Evolutionary conservation across 1,284 basidiomycete genomes (phyloP).

Genomic region (Ceratobasidium sp.): DNA sequence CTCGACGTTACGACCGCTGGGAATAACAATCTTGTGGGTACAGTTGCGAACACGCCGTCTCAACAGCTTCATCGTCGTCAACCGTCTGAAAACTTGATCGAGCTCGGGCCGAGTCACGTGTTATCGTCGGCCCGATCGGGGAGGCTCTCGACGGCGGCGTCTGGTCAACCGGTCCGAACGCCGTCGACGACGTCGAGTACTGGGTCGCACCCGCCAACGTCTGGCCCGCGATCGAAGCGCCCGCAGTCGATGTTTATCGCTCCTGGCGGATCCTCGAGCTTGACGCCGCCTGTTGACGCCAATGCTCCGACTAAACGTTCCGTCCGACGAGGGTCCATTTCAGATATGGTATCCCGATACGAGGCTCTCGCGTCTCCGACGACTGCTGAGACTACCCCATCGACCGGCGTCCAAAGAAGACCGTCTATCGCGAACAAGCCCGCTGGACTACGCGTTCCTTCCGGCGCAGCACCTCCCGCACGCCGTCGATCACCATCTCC

Average conservation of each 20-base stretch:
- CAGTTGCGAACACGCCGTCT: conserved; percentile 12
- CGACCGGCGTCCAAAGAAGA: conserved; percentile 48
- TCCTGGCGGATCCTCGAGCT: neutral
- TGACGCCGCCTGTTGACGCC: conserved; percentile 26
- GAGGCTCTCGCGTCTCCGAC: conserved; percentile 62
- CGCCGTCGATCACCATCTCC: conserved; percentile 36
- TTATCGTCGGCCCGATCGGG: conserved; percentile 14
- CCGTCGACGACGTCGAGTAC: conserved; percentile 43
- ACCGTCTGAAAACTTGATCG: conserved; percentile 40
- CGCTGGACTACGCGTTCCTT: conserved; percentile 50
- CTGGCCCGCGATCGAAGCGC: conserved; percentile 59
- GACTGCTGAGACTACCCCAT: conserved; percentile 33
- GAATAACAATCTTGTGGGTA: neutral
- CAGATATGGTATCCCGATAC: conserved; percentile 83
- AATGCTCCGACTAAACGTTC: conserved; percentile 29
- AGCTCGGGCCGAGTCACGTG: conserved; percentile 36
- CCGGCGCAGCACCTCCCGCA: conserved; percentile 55
- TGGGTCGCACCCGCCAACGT: conserved; percentile 36
- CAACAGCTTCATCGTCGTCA: conserved; percentile 26
- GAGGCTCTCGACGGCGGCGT: neutral
- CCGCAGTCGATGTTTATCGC: conserved; percentile 77
- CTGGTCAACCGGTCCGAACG: conserved; percentile 8
- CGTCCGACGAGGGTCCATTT: conserved; percentile 75
- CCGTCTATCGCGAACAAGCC: conserved; percentile 59
- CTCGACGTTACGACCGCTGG: conserved; percentile 15